Evolutionary conservation across 805 yeast genomes (phyloP), one percentile per base, ranked within the genome.

Genomic region (Lipomyces sp.): DNA sequence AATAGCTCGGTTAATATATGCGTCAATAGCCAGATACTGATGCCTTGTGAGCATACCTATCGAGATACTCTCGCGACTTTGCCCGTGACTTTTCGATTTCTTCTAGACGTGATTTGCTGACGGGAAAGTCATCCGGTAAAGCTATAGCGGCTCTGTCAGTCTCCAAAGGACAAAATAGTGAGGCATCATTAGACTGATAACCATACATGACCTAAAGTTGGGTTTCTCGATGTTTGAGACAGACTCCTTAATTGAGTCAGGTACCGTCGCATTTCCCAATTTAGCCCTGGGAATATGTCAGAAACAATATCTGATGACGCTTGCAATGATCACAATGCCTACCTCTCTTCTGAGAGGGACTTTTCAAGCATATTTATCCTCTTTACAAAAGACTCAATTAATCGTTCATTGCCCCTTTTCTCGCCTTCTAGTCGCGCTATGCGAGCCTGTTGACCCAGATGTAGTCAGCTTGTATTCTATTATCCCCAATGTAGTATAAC

Each of bases 361-460:
- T 63, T 65, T 53, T 78, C 79, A 30, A 79, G 73, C 69, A 76
- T 70, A 10, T 68, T 56, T 45, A 76, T 69, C 59, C 76, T 70
- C 57, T 73, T 71, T 53, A 66, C 64, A 50, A 74, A 72, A 51
- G 71, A 67, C 51, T 73, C 75, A 10, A 72, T 64, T 35, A 72
- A 48, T 15, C 72, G 68, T 69, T 73, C 77, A n/a, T 77, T 73
- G 48, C 75, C 81, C 48, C 80, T 77, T 70, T 84, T 84, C 69
- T 86, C 88, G 50, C 86, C 83, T 70, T 85, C 87, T 24, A 86
- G 76, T 58, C 79, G 80, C 3, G 85, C 81, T 57, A 86, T 83
- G 39, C 81, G 78, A 53, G 78, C 72, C 75, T 72, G 37, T 10
- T 39, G 30, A 15, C 7, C 34, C 34, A 10, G 8, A 51, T 51